phyloP scores from a whole-genome alignment of 2,329 filamentous ascomycete genomes.

The Sporothrix humicola region DNA sequence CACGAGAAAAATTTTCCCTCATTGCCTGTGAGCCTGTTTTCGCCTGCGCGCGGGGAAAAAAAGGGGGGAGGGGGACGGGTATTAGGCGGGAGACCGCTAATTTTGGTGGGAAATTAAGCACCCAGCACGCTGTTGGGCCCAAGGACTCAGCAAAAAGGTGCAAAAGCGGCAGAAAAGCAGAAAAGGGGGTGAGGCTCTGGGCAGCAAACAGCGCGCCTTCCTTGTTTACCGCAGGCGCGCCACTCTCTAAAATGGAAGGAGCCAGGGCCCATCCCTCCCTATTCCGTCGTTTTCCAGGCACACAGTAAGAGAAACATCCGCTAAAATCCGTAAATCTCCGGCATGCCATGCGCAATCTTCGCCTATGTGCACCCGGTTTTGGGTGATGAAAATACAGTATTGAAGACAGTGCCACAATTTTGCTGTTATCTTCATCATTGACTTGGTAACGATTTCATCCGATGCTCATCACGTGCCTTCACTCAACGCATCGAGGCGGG shows the following conservation, averaged over 20 bases:
- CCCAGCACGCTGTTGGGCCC: background rate
- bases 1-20: conserved; percentile 31
- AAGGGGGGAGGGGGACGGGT: conserved; percentile 7
- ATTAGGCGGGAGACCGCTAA: background rate
- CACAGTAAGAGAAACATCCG: background rate
- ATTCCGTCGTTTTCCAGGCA: conserved; percentile 10
- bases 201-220: conserved; percentile 4
- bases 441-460: background rate
- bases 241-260: conserved; percentile 21
- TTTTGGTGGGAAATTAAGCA: conserved; percentile 11
- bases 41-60: conserved; percentile 27
- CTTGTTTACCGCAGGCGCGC: conserved; percentile 2
- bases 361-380: background rate
- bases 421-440: background rate
- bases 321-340: background rate
- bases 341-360: background rate
- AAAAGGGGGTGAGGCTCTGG: background rate
- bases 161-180: background rate
- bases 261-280: conserved; percentile 18
- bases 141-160: too few relatives aligned
- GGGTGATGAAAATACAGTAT: conserved; percentile 2
- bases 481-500: background rate
- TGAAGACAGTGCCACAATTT: background rate
- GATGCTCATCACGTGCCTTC: background rate
- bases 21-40: background rate